Base-by-base conservation (phyloP, 129 eudicot species). In the Mikania micrantha region DNA sequence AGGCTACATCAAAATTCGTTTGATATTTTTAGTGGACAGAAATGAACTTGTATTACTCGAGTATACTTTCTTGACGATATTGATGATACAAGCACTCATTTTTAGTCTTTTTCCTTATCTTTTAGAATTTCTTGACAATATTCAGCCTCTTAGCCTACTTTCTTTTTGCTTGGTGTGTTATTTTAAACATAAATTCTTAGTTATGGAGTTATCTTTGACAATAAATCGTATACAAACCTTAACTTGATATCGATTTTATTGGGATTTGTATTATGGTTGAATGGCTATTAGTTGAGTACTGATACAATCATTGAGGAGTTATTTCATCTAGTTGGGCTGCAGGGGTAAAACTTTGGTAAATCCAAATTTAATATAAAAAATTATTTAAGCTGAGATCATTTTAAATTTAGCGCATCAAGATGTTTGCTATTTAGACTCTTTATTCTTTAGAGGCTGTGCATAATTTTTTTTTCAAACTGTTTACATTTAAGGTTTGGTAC, bases 101-200 rank as follows among this genome's bases (percentile, higher is more conserved):
- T 21, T 40, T 17, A 31, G 24, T 56, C 9, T 27, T 25, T 19
- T 56, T 57, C 54, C 11, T 57, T 22, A 17, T 70, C 31, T 5
- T 20, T 49, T 21, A 20, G 6, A 11, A 21, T 38, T 20, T 57
- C 39, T 57, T 20, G 28, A 13, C 63, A 57, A 39, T 27, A 12
- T 4, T 57, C 20, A 28, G 7, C 28, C 39, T 27, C 62, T 12
- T 56, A 3, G 15, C 3, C 40, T 25, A 65, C 56, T 65, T 65
- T 15, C 35, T 41, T 25, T 65, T 44, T 29, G 70, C 70, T 65
- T 44, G 57, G 27, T 24, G 56, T n/a, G 38, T 65, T 24, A 63
- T 63, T 15, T 44, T 65, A 13, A 56, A 56, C 62, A 56, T 27
- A 36, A 56, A 56, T 49, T 8, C 28, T 7, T 28, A 20, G 57